These are phyloP conservation scores for Cytospora piceae DNA, from an alignment of 2,329 filamentous ascomycete genomes.

Conservation along the genomic window DNA sequence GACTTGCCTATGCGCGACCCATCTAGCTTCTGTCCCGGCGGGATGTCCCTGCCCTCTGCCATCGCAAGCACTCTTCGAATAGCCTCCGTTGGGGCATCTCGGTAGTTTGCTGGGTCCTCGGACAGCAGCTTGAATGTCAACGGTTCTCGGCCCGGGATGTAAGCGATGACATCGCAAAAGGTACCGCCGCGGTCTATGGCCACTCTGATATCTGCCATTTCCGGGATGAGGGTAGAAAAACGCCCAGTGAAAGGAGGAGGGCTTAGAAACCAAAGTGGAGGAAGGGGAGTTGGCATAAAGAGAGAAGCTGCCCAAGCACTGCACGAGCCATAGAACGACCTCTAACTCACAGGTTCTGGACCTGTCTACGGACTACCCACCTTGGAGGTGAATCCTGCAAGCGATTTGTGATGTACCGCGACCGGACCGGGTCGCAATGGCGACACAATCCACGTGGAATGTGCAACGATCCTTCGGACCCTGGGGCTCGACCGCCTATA, in stretches of 20 bases:
- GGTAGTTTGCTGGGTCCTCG: conserved; percentile 71
- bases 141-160: conserved; percentile 67
- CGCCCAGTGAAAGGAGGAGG: not conserved
- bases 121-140: conserved; percentile 76
- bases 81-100: conserved; percentile 72
- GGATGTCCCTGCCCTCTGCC: conserved; percentile 63
- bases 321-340: not conserved
- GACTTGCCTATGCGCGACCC: conserved; percentile 40
- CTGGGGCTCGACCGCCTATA: not conserved
- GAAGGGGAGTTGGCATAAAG: not conserved
- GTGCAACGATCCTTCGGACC: not conserved
- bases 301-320: not conserved
- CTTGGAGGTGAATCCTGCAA: not conserved
- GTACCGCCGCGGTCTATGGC: conserved; percentile 66
- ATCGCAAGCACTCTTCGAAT: conserved; percentile 68
- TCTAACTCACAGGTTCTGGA: not conserved
- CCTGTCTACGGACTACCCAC: not conserved
- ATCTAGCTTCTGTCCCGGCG: conserved; percentile 39
- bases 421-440: not conserved
- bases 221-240: not conserved
- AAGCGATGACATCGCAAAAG: conserved; percentile 74
- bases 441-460: not conserved
- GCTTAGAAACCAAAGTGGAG: not conserved
- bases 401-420: not conserved
- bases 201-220: conserved; percentile 35